Evolutionary conservation across 2,329 filamentous ascomycete species (phyloP), one percentile per base, ranked within the genome.

Genomic region (Rutstroemia sp.): DNA sequence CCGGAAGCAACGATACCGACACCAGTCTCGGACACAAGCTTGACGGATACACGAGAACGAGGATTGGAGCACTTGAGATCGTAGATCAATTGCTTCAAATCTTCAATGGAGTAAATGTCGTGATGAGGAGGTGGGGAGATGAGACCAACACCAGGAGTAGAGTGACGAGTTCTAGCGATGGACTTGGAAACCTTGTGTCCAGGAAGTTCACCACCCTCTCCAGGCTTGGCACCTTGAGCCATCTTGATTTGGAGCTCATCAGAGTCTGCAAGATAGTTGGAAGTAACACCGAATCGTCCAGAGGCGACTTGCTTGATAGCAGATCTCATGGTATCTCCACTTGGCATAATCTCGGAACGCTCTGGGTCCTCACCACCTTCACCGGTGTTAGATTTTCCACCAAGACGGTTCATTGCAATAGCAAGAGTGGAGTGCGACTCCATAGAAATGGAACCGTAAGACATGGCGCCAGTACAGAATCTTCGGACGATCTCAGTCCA

Each of bases 221-320:
- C 92, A 56, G 92, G 92, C 81, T 97, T 97, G 61, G 92, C 92
- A 71, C 92, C 92, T 75, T 97, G 92, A 9, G 92, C 92, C 92
- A 97, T 97, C 82, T 97, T 97, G 76, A 97, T 97, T 73, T 97
- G 92, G 47, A 97, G 78, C 75, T 97, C 92, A 68, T 97, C 92
- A 17, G 92, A 89, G 72, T 97, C 92, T 50, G 92, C 90, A 16
- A 97, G 83, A 71, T 96, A 97, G 70, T 90, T 89, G 58, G 89
- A 94, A 1, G 92, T 97, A 60, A 96, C 92, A 78, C 92, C 92
- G 68, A 97, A 97, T 68, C 92, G 88, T 61, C 92, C 92, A 47
- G 91, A 96, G 46, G 92, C 92, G 67, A 97, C 89, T 76, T 97
- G 92, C 77, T 97, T 97, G 74, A 97, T 97, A 52, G 92, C 89